Evolutionary conservation across 768 basidiomycete genomes (phyloP), one percentile per base, ranked within the genome.

Genomic region (Xerocomellus chrysenteron): DNA sequence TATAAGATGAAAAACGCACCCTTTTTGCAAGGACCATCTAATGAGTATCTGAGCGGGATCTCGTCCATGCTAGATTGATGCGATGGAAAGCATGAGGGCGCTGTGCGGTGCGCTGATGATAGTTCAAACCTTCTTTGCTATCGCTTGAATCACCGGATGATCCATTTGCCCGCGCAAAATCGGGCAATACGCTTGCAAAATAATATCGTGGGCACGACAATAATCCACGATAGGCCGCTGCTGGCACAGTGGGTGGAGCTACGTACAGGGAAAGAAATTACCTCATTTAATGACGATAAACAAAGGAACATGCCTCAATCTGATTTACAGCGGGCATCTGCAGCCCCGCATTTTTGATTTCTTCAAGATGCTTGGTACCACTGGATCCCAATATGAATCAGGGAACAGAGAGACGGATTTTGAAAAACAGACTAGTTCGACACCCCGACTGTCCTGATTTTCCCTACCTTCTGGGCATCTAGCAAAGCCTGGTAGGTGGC

Each of bases 21-120:
- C 85, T 65, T 81, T 83, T 69, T 97, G 94, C 37, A 98, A 74
- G 30, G 92, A 94, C 92, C 94, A 97, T 24, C 95, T 83, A 54
- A 97, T 75, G 16, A 97, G 80, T 44, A 96, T 77, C 65, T 97
- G 94, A 17, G 92, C 86, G 5, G 82, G 80, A 41, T 86, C 82
- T 52, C 83, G 82, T 41, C 72, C 70, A 60, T 84, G 71, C 86
- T 91, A 57, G 43, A 50, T 57, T 5, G 19, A 57, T 32, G 32
- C 13, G 24, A 47, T 35, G 3, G 36, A 48, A 41, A 16, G 33
- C 33, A 42, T 60, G 41, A 65, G 50, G 54, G 32, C 21, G n/a
- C 30, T 47, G 36, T 42, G 61, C 39, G 41, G 57, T 51, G 39
- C 39, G 40, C 51, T 16, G 26, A 52, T 47, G 28, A 44, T 19